Conservation (phyloP, 2,329 filamentous ascomycete genomes). For the Exophiala oligosperma region DNA sequence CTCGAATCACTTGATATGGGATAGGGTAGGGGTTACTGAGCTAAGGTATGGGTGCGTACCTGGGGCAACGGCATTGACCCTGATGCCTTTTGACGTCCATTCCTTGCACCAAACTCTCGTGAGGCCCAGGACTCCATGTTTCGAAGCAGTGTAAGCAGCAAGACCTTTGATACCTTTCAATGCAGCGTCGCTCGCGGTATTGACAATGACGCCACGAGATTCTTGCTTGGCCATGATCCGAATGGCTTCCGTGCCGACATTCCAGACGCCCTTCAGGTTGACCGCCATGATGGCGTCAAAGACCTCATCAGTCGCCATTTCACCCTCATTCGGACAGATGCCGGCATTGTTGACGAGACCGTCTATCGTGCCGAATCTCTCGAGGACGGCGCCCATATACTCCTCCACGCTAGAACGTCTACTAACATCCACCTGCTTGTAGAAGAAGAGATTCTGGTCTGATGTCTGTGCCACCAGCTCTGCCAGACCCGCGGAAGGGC, state of each 20-base stretch:
- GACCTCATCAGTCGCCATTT: conserved; percentile 30
- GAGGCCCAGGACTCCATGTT: conserved; percentile 59
- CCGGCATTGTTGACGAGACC: conserved; percentile 30
- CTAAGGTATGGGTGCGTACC: too few species aligned
- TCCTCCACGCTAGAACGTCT: too few species aligned
- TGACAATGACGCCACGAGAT: conserved; percentile 50
- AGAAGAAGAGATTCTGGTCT: too few species aligned
- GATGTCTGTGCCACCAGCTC: too few species aligned
- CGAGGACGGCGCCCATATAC: too few species aligned
- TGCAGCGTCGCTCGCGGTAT: conserved; percentile 38
- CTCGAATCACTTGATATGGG: too few species aligned
- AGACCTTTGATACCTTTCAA: conserved; percentile 31
- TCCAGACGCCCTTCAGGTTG: conserved; percentile 47
- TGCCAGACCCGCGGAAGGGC: too few species aligned
- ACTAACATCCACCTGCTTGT: too few species aligned
- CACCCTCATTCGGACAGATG: conserved; percentile 29
- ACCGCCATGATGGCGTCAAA: conserved; percentile 45
- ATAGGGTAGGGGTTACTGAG: too few species aligned
- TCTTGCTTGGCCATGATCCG: conserved; percentile 48
- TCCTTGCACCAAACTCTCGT: conserved; percentile 59
- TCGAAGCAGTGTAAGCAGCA: conserved; percentile 45
- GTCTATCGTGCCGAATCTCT: too few species aligned
- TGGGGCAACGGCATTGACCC: conserved; percentile 24
- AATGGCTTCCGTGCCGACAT: conserved; percentile 41
- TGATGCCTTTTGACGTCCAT: conserved; percentile 45